Base-by-base conservation (phyloP, 352 stramenopile species). In the Plasmopara muralis region DNA sequence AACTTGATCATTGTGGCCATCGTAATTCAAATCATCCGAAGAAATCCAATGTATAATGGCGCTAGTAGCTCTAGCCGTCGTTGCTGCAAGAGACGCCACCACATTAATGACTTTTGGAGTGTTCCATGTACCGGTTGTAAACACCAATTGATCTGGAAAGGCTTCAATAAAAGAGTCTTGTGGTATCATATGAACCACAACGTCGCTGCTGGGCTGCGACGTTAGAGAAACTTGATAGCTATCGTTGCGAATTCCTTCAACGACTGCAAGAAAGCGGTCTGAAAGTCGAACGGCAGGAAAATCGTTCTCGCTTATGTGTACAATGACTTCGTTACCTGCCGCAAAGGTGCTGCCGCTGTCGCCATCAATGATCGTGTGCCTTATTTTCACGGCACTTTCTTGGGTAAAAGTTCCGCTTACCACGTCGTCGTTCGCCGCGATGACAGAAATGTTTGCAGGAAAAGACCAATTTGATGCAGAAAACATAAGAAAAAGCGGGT, bases 241-340 rank as follows among this genome's bases (percentile, higher is more conserved):
- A 38, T 70, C 71, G 43, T 80, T 83, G 15, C 60, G 59, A 4
- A 83, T 15, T 4, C 53, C 43, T 43, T 85, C 68, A 5, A 77
- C 34, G 9, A 87, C 66, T 2, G 72, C 68, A 28, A 71, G 59
- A 41, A 72, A 77, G 8, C 70, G 64, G 39, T 58, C 57, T 0
- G 77, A 87, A 14, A 85, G 44, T n/a, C 69, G 70, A n/a, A 85
- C 55, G 2, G 71, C 54, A 1, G 77, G 72, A 28, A 84, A 51
- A 42, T 85, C 72, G 40, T 86, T 61, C 18, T 87, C 78, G 43
- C 64, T 60, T 4, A 89, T 55, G 10, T 64, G 37, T 0, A 87
- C 59, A 6, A 47, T 40, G 8, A 89, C 52, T 2, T 64, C 60
- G 9, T 66, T 50, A 6, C 62, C 49, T 2, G 46, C 10, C 2